Conservation (phyloP, 2,329 filamentous ascomycete genomes). For the Trichoderma atrobrunneum region DNA sequence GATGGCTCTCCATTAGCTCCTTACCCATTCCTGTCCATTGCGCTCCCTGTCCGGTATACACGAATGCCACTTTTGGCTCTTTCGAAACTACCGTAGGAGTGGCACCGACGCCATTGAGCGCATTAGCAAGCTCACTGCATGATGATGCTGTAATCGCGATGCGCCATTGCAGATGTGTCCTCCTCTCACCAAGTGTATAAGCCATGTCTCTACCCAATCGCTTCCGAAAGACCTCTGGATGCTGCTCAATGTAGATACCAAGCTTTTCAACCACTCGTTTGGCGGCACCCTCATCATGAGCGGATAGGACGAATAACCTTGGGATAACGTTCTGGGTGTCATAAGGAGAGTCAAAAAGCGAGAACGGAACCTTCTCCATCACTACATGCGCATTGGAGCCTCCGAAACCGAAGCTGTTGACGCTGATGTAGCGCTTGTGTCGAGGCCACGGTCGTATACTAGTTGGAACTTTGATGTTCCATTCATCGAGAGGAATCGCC, state of each 20-base stretch:
- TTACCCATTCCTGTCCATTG: conserved; percentile 40
- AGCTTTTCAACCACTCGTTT: conserved; percentile 32
- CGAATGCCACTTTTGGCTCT: conserved; percentile 30
- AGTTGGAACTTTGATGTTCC: conserved; percentile 48
- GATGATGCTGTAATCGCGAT: conserved; percentile 43
- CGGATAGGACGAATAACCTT: conserved; percentile 45
- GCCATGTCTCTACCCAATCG: conserved; percentile 45
- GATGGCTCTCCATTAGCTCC: conserved; percentile 36
- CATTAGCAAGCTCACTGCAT: conserved; percentile 44
- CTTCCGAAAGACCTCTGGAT: conserved; percentile 42
- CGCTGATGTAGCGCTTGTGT: conserved; percentile 48
- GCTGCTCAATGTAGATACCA: conserved; percentile 41
- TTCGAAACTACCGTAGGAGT: conserved; percentile 22
- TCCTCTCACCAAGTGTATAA: conserved; percentile 46
- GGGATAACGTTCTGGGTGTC: conserved; percentile 22
- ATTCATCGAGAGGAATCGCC: conserved; percentile 48
- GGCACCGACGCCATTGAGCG: conserved; percentile 36
- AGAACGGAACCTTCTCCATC: conserved; percentile 28
- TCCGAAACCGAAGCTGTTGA: conserved; percentile 50
- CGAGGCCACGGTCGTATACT: conserved; percentile 46
- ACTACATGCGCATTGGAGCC: conserved; percentile 46
- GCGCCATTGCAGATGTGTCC: conserved; percentile 44
- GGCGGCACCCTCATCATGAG: conserved; percentile 37
- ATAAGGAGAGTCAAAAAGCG: conserved; percentile 15
- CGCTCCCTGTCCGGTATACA: conserved; percentile 42